These are phyloP conservation scores for Leptodontidium sp. DNA, from an alignment of 2,329 filamentous ascomycete species.

Conservation along the genomic window DNA sequence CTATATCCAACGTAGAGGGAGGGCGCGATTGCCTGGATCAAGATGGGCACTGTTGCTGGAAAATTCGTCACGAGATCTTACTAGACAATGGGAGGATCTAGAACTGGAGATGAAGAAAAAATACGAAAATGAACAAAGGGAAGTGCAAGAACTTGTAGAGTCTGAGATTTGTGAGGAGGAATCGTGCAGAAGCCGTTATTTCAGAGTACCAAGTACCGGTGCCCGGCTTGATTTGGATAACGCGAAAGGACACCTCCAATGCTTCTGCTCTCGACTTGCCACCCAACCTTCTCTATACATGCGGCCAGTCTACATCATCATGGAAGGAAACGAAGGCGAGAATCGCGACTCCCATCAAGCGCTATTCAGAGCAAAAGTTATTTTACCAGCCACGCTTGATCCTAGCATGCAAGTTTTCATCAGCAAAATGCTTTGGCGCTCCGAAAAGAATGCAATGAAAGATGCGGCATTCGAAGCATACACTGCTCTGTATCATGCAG, in stretches of 20 bases:
- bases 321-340: conserved; percentile 3
- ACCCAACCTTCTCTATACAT: conserved; percentile 12
- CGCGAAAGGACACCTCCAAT: conserved; percentile 18
- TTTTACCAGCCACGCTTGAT: conserved; percentile 20
- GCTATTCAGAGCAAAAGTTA: conserved; percentile 20
- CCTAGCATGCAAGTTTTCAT: conserved; percentile 1
- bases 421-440: conserved; percentile 13
- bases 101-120: conserved; percentile 20
- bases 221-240: conserved; percentile 22
- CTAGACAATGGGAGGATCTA: conserved; percentile 11
- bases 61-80: background rate
- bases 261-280: conserved; percentile 19
- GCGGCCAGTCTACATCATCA: conserved; percentile 19
- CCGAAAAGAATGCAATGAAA: conserved; percentile 23
- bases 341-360: background rate
- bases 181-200: conserved; percentile 4
- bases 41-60: conserved; percentile 13
- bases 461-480: conserved; percentile 26
- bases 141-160: conserved; percentile 5
- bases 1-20: conserved; percentile 21
- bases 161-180: conserved; percentile 14
- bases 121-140: conserved; percentile 16
- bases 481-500: conserved; percentile 19
- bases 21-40: conserved; percentile 21
- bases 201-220: conserved; percentile 25